Percentiles rank a stretch among this genome's conserved stretches.
Evolutionary conservation across 352 stramenopile species (phyloP).

Genomic region (Phytopythium helicoides): DNA sequence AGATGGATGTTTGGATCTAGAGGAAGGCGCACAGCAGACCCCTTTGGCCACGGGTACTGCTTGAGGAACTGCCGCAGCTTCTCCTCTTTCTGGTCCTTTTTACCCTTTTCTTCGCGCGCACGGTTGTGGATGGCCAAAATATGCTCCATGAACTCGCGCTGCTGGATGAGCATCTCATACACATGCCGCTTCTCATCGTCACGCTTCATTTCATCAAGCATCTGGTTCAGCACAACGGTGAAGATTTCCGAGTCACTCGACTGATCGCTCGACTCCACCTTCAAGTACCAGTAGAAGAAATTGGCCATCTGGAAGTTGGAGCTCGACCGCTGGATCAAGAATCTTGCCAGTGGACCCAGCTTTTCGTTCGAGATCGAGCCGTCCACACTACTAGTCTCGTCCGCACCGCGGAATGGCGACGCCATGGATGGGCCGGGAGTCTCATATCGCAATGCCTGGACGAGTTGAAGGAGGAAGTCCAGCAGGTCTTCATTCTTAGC

Average conservation of each 20-base stretch:
- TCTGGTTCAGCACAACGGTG: constrained; percentile 79
- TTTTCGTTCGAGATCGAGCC: constrained; percentile 43
- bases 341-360: constrained; percentile 85
- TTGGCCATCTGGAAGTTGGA: constrained; percentile 96
- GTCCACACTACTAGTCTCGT: constrained; percentile 43
- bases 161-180: constrained; percentile 89
- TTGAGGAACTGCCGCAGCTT: constrained; percentile 90
- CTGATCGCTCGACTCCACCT: constrained; percentile 75
- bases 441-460: constrained; percentile 96
- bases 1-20: constrained; percentile 83
- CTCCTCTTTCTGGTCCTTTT: constrained; percentile 96
- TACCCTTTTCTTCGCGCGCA: constrained; percentile 91
- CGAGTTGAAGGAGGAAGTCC: constrained; percentile 97
- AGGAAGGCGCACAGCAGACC: constrained; percentile 80
- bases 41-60: constrained; percentile 77
- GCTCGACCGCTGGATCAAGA: constrained; percentile 93
- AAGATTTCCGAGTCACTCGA: constrained; percentile 79
- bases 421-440: constrained; percentile 36
- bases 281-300: constrained; percentile 97
- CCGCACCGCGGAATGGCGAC: constrained; percentile 32
- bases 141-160: constrained; percentile 94
- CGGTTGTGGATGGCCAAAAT: constrained; percentile 92
- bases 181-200: constrained; percentile 87
- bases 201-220: constrained; percentile 94
- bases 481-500: constrained; percentile 97